These are phyloP conservation scores for Rutidosis leptorrhynchoides DNA, from an alignment of 129 eudicot genomes.

Conservation along the genomic window DNA sequence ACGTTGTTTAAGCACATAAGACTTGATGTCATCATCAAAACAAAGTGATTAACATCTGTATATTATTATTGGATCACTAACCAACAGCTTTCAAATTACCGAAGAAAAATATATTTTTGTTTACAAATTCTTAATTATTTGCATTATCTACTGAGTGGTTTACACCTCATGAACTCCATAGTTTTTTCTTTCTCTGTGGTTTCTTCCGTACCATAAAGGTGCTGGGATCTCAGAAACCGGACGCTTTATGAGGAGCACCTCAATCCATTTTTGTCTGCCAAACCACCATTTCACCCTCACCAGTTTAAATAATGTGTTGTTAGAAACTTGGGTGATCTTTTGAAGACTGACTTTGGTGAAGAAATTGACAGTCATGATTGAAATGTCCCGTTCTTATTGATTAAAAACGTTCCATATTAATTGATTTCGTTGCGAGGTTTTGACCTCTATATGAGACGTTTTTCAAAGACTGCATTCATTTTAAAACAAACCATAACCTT, in stretches of 20 bases:
- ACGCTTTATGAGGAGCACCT: constrained; percentile 92
- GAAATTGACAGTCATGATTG: constrained; percentile 98
- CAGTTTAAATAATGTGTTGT: constrained; percentile 91
- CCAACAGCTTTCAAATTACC: constrained; percentile 2
- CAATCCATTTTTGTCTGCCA: constrained; percentile 70
- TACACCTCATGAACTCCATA: constrained; percentile 1
- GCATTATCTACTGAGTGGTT: constrained; percentile 3
- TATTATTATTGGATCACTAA: too few species aligned
- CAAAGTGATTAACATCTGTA: too few species aligned
- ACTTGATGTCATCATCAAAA: too few species aligned
- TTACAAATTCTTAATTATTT: constrained; percentile 17
- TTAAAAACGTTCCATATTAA: too few species aligned
- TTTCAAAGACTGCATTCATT: too few species aligned
- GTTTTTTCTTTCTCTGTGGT: neutral
- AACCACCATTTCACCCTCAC: constrained; percentile 93
- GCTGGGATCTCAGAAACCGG: constrained; percentile 71
- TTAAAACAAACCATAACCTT: too few species aligned
- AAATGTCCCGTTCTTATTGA: too few species aligned
- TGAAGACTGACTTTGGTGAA: constrained; percentile 89
- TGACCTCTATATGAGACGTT: too few species aligned
- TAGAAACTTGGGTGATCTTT: constrained; percentile 92
- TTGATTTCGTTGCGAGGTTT: too few species aligned
- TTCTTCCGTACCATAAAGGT: constrained; percentile 48
- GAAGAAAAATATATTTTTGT: neutral
- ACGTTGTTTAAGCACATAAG: too few species aligned